Base-by-base conservation (phyloP, 257 asterid genomes). In the Ligustrum vulgare region DNA sequence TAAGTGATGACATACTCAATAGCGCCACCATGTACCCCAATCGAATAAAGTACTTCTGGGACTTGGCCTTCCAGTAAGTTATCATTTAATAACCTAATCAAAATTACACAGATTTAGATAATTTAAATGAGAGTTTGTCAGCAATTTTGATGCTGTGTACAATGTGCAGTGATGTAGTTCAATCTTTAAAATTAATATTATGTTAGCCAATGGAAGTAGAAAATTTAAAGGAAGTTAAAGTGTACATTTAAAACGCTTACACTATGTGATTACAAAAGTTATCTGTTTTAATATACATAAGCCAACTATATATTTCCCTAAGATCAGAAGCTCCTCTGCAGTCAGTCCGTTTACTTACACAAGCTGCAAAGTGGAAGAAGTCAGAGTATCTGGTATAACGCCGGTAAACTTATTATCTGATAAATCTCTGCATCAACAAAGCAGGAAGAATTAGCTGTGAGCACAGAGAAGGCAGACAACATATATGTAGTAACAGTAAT, bases 11-110 rank as follows among this genome's bases (percentile, higher is more conserved):
- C 91, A 68, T 93, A 95, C 99, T 95, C 98, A 70, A 95, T 91
- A 77, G 89, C 86, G 81, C 99, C 99, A 74, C 99, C 98, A 54
- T 88, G 99, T 73, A 95, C 93, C 36, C 98, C 99, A 76, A 95
- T 80, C n/a, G 98, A 91, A 71, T 87, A 91, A 72, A 95, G 92
- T 58, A 87, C 93, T 84, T 87, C 93, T 0, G 98, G 96, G 37
- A 95, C 99, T 85, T 76, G 91, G 31, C 99, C 99, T 82, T 84
- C 91, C 81, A 95, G 82, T 67, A 75, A 80, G 82, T 95, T 95
- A 66, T 77, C 89, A 72, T 95, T 91, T 91, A 95, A 82, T 62
- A 87, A 62, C 85, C 96, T 90, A 84, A 73, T 31, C 31, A 81
- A 35, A 39, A 71, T 64, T 63, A 54, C 65, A 81, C 36, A 74